A percentile compares a stretch with the other conserved stretches of the same genome.
Conservation (phyloP, 345 rosid genomes). For the Gossypium raimondii region DNA sequence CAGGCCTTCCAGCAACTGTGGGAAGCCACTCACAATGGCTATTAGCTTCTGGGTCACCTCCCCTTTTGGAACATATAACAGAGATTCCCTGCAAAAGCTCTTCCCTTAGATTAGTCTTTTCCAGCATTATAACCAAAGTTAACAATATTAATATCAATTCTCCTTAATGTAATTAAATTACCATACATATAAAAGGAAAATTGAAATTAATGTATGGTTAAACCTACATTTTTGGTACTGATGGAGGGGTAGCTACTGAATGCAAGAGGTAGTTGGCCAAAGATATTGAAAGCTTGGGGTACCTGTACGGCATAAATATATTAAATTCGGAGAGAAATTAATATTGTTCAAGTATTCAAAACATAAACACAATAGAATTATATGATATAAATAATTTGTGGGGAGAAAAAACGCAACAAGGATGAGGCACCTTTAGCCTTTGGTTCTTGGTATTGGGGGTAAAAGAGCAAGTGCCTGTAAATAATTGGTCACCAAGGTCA, state of each 20-base stretch:
- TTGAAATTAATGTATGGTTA: neutral
- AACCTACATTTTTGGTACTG: slow-evolving; percentile 61
- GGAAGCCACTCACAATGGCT: slow-evolving; percentile 88
- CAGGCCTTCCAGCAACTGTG: slow-evolving; percentile 69
- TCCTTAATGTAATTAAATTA: no score
- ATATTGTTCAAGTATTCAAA: neutral
- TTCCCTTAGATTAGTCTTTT: neutral
- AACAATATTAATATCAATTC: no score
- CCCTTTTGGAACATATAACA: slow-evolving; percentile 63
- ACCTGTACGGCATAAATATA: slow-evolving; percentile 34
- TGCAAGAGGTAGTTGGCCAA: slow-evolving; percentile 43
- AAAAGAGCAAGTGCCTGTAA: slow-evolving; percentile 64
- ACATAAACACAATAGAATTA: neutral
- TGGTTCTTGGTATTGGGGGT: slow-evolving; percentile 36
- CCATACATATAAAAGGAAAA: neutral
- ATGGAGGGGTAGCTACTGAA: slow-evolving; percentile 40
- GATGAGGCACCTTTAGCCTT: slow-evolving; percentile 42
- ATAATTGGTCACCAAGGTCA: slow-evolving; percentile 82
- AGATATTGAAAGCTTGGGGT: slow-evolving; percentile 74
- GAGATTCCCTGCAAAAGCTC: slow-evolving; percentile 63
- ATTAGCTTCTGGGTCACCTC: slow-evolving; percentile 48
- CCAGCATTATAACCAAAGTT: neutral
- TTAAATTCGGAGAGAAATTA: neutral
- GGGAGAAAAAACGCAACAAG: no score
- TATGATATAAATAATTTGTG: neutral